Evolutionary conservation across 2,329 filamentous ascomycete genomes (phyloP).

Genomic region (Scedosporium boydii): DNA sequence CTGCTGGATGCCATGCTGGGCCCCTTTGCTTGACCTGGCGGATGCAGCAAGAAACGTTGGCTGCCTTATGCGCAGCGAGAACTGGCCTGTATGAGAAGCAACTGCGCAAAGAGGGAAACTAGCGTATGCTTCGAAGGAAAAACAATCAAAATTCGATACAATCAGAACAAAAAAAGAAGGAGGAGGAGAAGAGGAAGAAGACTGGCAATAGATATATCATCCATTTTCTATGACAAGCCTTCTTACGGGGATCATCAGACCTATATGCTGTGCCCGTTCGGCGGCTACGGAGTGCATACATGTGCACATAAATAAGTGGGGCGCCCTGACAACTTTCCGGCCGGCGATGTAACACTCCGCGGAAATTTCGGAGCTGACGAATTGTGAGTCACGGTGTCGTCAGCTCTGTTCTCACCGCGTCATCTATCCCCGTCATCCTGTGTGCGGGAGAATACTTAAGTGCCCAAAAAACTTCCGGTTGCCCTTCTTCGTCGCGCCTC

Average conservation of each 20-base stretch:
- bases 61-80: background rate
- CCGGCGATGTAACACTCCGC: background rate
- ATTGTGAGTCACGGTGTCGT: background rate
- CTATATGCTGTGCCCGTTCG: no score
- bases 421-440: background rate
- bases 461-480: background rate
- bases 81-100: background rate
- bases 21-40: conserved; percentile 1
- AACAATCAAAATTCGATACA: background rate
- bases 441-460: background rate
- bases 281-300: no score
- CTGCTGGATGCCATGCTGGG: background rate
- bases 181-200: background rate
- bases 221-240: background rate
- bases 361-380: conserved; percentile 6
- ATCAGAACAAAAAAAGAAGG: background rate
- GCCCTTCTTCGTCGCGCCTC: background rate
- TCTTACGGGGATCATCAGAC: background rate
- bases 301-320: background rate
- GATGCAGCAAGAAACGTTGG: background rate
- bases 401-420: background rate
- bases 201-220: no score
- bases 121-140: no score
- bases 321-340: background rate
- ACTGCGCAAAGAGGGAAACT: no score